Evolutionary conservation across 768 basidiomycete species (phyloP), one percentile per base, ranked within the genome.

Genomic region (Amanita thiersii): DNA sequence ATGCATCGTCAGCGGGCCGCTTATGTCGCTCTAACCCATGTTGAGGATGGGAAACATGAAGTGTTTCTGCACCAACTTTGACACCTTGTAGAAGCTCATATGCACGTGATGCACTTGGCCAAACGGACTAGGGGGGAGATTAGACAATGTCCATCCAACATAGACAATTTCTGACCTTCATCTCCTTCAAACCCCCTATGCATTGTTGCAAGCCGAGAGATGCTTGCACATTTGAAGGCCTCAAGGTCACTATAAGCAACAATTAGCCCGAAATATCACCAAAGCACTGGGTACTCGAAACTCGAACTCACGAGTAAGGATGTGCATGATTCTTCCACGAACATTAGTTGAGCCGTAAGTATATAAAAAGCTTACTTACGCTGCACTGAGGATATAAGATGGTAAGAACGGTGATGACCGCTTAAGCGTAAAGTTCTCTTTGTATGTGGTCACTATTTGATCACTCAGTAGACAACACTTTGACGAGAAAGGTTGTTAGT

Each of bases 321-420:
- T 72, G 52, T 88, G 84, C 84, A 86, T 85, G 50, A 87, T 81
- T 20, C 86, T 86, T 53, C 15, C 43, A 33, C n/a, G n/a, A 28
- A 49, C 41, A 17, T 21, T 37, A 17, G 40, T 33, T 50, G 40
- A 45, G 31, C 25, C 36, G 41, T 36, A 28, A 43, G 43, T 25
- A 45, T 26, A 19, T 36, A 11, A 4, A 46, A 28, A 25, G 31
- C 20, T 40, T 6, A 63, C 82, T 50, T 58, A 87, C 85, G 81
- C 79, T 43, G 85, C 77, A 48, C 72, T 73, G 21, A 87, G 70
- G 15, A 86, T 64, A 58, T 81, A 83, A 6, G 80, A 76, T 6
- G 80, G 75, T 41, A 85, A 55, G 57, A 85, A 79, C 2, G 86
- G 72, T 1, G 85, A 76, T 12, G 70, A 64, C 21, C 72, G 67